phyloP scores from a whole-genome alignment of 2,329 filamentous ascomycete species.

The Dactylella cylindrospora region DNA sequence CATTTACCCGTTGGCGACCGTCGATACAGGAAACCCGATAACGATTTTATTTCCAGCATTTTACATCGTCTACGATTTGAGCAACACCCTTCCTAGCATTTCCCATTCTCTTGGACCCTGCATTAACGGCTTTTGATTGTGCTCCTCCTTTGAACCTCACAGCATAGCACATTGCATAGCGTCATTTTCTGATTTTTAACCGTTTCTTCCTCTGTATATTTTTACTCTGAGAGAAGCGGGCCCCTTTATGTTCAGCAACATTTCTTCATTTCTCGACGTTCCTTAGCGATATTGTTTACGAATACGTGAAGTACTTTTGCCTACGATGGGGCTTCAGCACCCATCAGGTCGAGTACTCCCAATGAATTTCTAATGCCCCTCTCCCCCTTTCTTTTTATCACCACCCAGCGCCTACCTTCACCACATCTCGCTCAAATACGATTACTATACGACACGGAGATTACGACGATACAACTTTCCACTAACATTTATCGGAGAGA shows the following conservation, averaged over 20 bases:
- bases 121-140: conserved; percentile 32
- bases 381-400: conserved; percentile 8
- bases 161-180: conserved; percentile 43
- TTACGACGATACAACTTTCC: conserved; percentile 12
- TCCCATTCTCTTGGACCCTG: conserved; percentile 12
- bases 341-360: conserved; percentile 26
- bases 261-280: conserved; percentile 34
- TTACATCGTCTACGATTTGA: not conserved
- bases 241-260: conserved; percentile 17
- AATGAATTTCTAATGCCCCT: conserved; percentile 19
- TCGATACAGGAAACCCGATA: not conserved
- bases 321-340: conserved; percentile 14
- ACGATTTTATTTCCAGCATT: not conserved
- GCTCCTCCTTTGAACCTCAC: conserved; percentile 36
- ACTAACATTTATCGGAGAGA: conserved; percentile 37
- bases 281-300: conserved; percentile 41
- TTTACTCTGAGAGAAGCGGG: conserved; percentile 31
- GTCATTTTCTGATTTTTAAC: conserved; percentile 31
- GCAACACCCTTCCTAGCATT: not conserved
- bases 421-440: too few relatives aligned
- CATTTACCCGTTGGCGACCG: not conserved
- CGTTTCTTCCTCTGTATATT: conserved; percentile 22
- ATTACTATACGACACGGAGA: conserved; percentile 3
- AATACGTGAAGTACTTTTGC: conserved; percentile 26
- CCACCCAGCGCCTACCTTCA: too few relatives aligned